These are phyloP conservation scores for Gentiana straminea DNA, from an alignment of 257 asterid species.

Conservation along the genomic window DNA sequence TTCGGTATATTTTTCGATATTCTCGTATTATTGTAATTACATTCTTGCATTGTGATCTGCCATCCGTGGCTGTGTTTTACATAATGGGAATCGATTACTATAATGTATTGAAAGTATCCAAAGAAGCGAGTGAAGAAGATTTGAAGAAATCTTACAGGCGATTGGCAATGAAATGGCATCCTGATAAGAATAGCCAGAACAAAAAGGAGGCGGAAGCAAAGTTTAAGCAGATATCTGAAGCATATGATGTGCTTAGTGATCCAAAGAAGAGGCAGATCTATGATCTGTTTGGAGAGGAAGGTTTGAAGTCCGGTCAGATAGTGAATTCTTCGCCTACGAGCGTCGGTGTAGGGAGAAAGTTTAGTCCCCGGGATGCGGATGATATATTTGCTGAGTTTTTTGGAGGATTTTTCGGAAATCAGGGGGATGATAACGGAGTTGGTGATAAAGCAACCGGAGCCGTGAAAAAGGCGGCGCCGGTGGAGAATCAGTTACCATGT, in stretches of 20 bases:
- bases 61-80: neutral
- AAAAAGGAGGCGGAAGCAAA: conserved; percentile 79
- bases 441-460: conserved; percentile 11
- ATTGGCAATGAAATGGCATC: conserved; percentile 96
- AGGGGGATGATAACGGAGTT: conserved; percentile 8
- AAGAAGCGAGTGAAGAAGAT: conserved; percentile 65
- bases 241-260: conserved; percentile 84
- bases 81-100: conserved; percentile 78
- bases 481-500: conserved; percentile 82
- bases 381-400: conserved; percentile 77
- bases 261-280: conserved; percentile 90
- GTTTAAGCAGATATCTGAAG: conserved; percentile 93
- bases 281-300: conserved; percentile 79
- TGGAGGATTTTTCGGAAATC: conserved; percentile 39
- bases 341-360: conserved; percentile 22
- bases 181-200: conserved; percentile 78
- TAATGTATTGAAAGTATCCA: conserved; percentile 53
- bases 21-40: conserved; percentile 1
- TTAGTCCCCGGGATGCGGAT: conserved; percentile 52
- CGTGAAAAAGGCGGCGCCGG: conserved; percentile 60
- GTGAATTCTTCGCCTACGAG: conserved; percentile 22
- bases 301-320: conserved; percentile 46
- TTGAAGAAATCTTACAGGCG: conserved; percentile 77
- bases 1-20: conserved; percentile 6
- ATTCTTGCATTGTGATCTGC: neutral